A percentile compares a stretch with the other conserved stretches of the same genome.
Conservation (phyloP, 2,329 filamentous ascomycete species). For the Arthrobotrys sphaeroides region DNA sequence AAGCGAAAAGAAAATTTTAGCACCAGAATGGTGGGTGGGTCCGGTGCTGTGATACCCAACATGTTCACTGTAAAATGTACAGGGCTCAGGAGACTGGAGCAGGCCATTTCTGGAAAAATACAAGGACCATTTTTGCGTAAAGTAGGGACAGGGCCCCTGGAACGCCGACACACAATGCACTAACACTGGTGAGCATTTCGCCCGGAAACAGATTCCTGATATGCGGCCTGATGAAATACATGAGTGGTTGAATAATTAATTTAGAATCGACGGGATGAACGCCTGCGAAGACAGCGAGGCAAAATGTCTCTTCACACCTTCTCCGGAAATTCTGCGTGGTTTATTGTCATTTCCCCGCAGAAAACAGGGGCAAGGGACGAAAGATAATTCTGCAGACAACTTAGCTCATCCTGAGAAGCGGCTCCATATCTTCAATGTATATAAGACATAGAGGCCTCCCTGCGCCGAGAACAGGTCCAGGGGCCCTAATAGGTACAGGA, state of each 20-base stretch:
- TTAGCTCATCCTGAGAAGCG: slow-evolving; percentile 31
- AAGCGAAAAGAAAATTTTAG: slow-evolving; percentile 50
- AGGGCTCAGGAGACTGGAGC: slow-evolving; percentile 29
- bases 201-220: slow-evolving; percentile 49
- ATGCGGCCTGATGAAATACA: slow-evolving; percentile 52
- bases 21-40: slow-evolving; percentile 49
- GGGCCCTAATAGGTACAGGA: slow-evolving; percentile 50
- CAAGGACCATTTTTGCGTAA: slow-evolving; percentile 8
- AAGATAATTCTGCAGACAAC: slow-evolving; percentile 46
- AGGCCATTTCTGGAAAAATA: slow-evolving; percentile 41
- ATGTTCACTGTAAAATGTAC: not conserved
- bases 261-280: slow-evolving; percentile 28
- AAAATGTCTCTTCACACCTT: slow-evolving; percentile 48
- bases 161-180: slow-evolving; percentile 33
- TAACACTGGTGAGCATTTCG: slow-evolving; percentile 36
- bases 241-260: slow-evolving; percentile 32
- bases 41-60: slow-evolving; percentile 32
- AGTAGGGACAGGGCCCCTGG: slow-evolving; percentile 36
- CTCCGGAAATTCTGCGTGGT: slow-evolving; percentile 50
- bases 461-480: slow-evolving; percentile 42
- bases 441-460: slow-evolving; percentile 51
- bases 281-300: slow-evolving; percentile 29
- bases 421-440: slow-evolving; percentile 43
- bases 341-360: slow-evolving; percentile 54
- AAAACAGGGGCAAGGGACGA: slow-evolving; percentile 49